Percentiles rank a stretch among this genome's conserved stretches.
These are phyloP conservation scores for Sporopachydermia lactativora DNA, from an alignment of 805 yeast genomes.

Conservation along the genomic window DNA sequence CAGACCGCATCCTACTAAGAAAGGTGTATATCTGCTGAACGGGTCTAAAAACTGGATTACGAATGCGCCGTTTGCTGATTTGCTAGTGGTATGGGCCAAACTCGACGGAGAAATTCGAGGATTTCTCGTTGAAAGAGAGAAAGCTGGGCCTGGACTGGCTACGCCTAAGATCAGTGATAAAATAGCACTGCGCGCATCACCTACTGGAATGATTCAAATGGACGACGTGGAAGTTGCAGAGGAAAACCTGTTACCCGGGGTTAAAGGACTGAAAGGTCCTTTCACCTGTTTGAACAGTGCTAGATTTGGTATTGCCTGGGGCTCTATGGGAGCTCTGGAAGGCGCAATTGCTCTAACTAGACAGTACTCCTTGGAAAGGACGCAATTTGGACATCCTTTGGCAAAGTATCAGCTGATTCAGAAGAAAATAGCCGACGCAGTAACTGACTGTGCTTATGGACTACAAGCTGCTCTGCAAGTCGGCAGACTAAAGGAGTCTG, in stretches of 20 bases:
- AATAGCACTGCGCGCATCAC: slow-evolving; percentile 25
- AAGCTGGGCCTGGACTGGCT: slow-evolving; percentile 19
- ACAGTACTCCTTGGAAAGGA: slow-evolving; percentile 24
- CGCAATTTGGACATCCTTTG: slow-evolving; percentile 25
- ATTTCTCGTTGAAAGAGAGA: slow-evolving; percentile 24
- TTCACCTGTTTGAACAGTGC: slow-evolving; percentile 29
- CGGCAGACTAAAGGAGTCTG: slow-evolving; percentile 22
- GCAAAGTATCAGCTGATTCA: slow-evolving; percentile 28
- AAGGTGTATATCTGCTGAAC: slow-evolving; percentile 24
- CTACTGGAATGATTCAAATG: slow-evolving; percentile 29
- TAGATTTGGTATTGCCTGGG: slow-evolving; percentile 30
- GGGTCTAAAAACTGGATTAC: slow-evolving; percentile 32
- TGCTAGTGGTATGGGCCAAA: slow-evolving; percentile 28
- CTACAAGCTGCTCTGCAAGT: slow-evolving; percentile 25
- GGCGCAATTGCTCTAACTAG: slow-evolving; percentile 23
- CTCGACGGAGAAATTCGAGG: slow-evolving; percentile 29
- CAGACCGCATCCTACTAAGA: slow-evolving; percentile 25
- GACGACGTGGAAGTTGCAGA: slow-evolving; percentile 29
- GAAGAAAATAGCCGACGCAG: slow-evolving; percentile 28
- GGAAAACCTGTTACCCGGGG: slow-evolving; percentile 25
- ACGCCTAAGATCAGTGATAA: slow-evolving; percentile 28
- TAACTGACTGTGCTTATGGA: slow-evolving; percentile 26
- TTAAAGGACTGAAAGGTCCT: slow-evolving; percentile 29
- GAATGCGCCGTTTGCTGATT: slow-evolving; percentile 31
- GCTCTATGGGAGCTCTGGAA: slow-evolving; percentile 29